Evolutionary conservation across 1,139 yeast genomes (phyloP).

Genomic region (Hyphopichia pseudoburtonii): DNA sequence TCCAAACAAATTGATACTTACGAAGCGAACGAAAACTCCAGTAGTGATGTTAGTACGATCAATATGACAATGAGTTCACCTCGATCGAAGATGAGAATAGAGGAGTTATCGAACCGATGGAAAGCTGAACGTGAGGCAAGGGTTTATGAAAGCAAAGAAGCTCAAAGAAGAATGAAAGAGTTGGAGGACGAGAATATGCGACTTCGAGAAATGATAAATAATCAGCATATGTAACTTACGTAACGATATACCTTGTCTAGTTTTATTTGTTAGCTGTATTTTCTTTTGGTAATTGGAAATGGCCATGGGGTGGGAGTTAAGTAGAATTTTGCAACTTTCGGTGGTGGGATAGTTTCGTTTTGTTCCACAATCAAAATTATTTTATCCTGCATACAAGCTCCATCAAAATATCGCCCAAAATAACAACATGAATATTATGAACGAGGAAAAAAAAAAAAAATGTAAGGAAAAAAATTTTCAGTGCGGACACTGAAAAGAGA

Average conservation of each 20-base stretch:
- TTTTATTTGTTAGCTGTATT: no score
- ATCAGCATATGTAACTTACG: background rate
- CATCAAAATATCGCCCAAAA: background rate
- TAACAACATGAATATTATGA: background rate
- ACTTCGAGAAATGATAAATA: conserved; percentile 19
- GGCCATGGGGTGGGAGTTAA: no score
- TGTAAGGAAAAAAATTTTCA: background rate
- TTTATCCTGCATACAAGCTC: no score
- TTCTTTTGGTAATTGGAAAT: no score
- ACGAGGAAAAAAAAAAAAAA: background rate
- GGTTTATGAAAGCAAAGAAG: conserved; percentile 56
- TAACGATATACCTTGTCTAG: background rate
- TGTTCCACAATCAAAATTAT: no score
- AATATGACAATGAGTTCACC: conserved; percentile 20
- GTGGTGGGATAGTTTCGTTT: no score
- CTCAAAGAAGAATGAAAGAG: conserved; percentile 50
- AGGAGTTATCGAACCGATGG: conserved; percentile 64
- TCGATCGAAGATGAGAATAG: conserved; percentile 50
- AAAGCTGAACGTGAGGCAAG: conserved; percentile 71
- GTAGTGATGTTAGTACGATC: conserved; percentile 8
- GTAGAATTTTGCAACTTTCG: no score
- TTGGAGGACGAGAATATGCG: conserved; percentile 55
- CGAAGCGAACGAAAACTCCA: conserved; percentile 8
- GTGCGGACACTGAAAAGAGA: background rate
- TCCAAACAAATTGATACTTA: conserved; percentile 18